Base-by-base conservation (phyloP, 1,139 yeast species). In the Kodamaea derodonti region DNA sequence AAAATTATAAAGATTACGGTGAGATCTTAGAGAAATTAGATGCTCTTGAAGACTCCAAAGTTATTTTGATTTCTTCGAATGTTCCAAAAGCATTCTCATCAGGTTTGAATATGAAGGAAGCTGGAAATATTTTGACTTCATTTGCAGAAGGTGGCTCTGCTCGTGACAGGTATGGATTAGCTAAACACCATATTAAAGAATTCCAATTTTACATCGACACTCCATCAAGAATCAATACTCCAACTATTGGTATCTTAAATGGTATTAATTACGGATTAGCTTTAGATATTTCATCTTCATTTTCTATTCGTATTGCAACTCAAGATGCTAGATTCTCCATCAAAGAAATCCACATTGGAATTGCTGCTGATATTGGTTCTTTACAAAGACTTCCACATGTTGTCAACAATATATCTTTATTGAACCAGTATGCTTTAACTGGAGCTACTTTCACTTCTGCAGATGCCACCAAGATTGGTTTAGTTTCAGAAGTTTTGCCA, bases 361-460 rank as follows among this genome's bases (percentile, higher is more conserved):
- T 84, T 56, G 74, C 86, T 20, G 90, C 95, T 3, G 95, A 84
- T 53, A 82, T 84, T 46, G 95, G 95, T 9, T 70, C 85, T 1
- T 64, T 84, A 42, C 92, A 84, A 58, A 69, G 94, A 52, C 52
- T 83, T 39, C 84, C 87, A 4, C 52, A 56, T 17, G 37, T 80
- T 2, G 72, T 73, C 17, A 74, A 72, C 35, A 82, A 80, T 54
- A 60, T 65, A 24, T 79, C 87, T 9, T 68, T 76, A 63, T 58
- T 82, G 44, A 71, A 72, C 53, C 84, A 82, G 45, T 60, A 77
- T 37, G 78, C 84, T 2, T 69, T 78, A 45, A 79, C 88, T 1
- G 94, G 84, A 6, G 73, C 74, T 29, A 56, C 60, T 20, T 83
- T 80, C 41, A 58, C 60, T 15, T 72, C 77, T 3, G 61, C 66